phyloP scores from a whole-genome alignment of 2,329 filamentous ascomycete genomes.

The Talaromyces rugulosus region DNA sequence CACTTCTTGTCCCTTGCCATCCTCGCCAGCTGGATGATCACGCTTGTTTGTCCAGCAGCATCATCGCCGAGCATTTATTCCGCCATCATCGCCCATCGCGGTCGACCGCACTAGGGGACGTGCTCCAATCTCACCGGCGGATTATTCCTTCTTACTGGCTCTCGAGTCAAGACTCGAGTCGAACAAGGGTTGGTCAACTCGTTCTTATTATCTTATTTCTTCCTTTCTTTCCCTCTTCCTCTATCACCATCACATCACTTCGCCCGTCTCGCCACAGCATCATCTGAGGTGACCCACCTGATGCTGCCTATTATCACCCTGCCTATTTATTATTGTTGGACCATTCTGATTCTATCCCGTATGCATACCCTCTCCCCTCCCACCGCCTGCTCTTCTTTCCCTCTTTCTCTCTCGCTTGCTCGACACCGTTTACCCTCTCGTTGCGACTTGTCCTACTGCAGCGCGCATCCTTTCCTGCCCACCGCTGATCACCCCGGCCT shows the following conservation, averaged over 20 bases:
- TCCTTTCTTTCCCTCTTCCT: conserved; percentile 15
- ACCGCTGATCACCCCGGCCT: not conserved
- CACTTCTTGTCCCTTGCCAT: conserved; percentile 11
- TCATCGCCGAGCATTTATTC: not conserved
- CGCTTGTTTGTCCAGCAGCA: not conserved
- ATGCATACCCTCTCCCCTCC: conserved; percentile 2
- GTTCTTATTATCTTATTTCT: conserved; percentile 3
- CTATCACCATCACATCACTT: conserved; percentile 13
- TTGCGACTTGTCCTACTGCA: not conserved
- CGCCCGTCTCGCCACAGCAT: not conserved
- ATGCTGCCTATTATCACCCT: not conserved
- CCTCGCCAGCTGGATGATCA: not conserved
- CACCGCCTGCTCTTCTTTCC: not conserved
- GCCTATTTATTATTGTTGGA: not conserved
- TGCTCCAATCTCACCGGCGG: not conserved
- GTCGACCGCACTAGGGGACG: not conserved
- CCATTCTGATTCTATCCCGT: conserved; percentile 18
- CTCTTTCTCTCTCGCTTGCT: not conserved
- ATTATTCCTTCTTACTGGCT: not conserved
- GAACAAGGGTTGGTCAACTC: not conserved
- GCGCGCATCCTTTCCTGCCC: not conserved
- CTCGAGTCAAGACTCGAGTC: not conserved
- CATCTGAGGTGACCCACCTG: too few species aligned
- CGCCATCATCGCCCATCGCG: not conserved
- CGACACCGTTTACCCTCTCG: not conserved